These are phyloP conservation scores for Phytophthora sojae DNA, from an alignment of 352 stramenopile species.

Conservation along the genomic window DNA sequence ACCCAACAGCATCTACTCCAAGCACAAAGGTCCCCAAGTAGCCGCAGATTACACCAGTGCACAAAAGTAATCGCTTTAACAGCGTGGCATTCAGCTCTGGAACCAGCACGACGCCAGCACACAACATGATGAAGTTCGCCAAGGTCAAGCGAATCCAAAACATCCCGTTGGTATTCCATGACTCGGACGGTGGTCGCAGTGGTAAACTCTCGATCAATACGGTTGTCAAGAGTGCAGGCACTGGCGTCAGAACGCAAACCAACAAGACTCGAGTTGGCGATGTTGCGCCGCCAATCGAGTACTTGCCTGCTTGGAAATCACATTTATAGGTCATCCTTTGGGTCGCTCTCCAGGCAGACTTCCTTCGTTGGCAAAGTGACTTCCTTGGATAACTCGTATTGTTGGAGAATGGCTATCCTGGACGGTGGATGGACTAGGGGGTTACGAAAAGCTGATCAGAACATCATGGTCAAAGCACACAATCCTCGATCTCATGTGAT, in stretches of 20 bases:
- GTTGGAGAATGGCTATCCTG: not conserved
- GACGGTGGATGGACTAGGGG: too few relatives aligned
- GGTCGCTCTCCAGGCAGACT: too few relatives aligned
- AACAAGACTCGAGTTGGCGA: conserved; percentile 3
- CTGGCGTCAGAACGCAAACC: conserved; percentile 15
- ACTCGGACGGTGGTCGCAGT: conserved; percentile 7
- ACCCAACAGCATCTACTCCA: conserved; percentile 1
- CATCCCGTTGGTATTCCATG: conserved; percentile 19
- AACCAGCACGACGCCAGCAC: not conserved
- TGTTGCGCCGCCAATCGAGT: not conserved
- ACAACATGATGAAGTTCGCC: not conserved
- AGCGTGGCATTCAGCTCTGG: conserved; percentile 5
- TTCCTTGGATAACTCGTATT: too few relatives aligned
- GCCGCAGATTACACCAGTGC: not conserved
- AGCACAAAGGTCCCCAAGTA: conserved; percentile 10
- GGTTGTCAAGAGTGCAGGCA: conserved; percentile 4
- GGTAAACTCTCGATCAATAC: conserved; percentile 24
- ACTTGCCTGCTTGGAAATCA: too few relatives aligned
- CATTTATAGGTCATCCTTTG: too few relatives aligned
- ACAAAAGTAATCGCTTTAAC: not conserved
- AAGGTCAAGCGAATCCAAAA: conserved; percentile 18
- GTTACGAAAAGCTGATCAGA: too few relatives aligned
- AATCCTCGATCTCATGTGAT: too few relatives aligned
- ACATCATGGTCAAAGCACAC: too few relatives aligned
- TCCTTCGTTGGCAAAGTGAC: too few relatives aligned